These are phyloP conservation scores for Hypoxylon cercidicola DNA, from an alignment of 495 filamentous ascomycete species.

Conservation along the genomic window DNA sequence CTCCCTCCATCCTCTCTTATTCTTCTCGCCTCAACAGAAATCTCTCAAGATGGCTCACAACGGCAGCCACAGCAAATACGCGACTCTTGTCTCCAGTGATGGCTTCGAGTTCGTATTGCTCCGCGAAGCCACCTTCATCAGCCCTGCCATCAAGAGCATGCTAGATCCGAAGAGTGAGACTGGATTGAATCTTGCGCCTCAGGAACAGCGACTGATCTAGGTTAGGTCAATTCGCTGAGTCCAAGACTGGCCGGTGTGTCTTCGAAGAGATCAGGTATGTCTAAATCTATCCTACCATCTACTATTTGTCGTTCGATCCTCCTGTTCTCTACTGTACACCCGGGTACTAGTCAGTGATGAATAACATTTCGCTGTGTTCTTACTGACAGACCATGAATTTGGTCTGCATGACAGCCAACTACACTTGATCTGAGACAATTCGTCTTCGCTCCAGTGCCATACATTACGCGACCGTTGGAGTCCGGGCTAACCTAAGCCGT, in stretches of 20 bases:
- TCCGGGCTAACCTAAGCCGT: slow-evolving; percentile 17
- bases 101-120: slow-evolving; percentile 89
- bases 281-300: slow-evolving; percentile 9
- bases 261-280: slow-evolving; percentile 80
- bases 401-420: slow-evolving; percentile 60
- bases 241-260: slow-evolving; percentile 68
- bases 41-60: slow-evolving; percentile 16
- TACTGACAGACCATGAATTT: slow-evolving; percentile 52
- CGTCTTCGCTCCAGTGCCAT: background rate
- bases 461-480: background rate
- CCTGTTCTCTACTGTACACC: background rate
- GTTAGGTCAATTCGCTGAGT: slow-evolving; percentile 77
- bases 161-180: slow-evolving; percentile 77
- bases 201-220: slow-evolving; percentile 21
- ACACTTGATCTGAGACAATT: slow-evolving; percentile 69
- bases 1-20: background rate
- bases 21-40: background rate
- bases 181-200: background rate
- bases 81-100: slow-evolving; percentile 88
- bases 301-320: slow-evolving; percentile 7
- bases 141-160: slow-evolving; percentile 85
- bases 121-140: slow-evolving; percentile 77
- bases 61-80: slow-evolving; percentile 65
- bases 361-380: slow-evolving; percentile 52
- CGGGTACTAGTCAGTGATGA: slow-evolving; percentile 51